Evolutionary conservation across 2,329 filamentous ascomycete species (phyloP), one percentile per base, ranked within the genome.

Genomic region (Thielaviopsis ethacetica): DNA sequence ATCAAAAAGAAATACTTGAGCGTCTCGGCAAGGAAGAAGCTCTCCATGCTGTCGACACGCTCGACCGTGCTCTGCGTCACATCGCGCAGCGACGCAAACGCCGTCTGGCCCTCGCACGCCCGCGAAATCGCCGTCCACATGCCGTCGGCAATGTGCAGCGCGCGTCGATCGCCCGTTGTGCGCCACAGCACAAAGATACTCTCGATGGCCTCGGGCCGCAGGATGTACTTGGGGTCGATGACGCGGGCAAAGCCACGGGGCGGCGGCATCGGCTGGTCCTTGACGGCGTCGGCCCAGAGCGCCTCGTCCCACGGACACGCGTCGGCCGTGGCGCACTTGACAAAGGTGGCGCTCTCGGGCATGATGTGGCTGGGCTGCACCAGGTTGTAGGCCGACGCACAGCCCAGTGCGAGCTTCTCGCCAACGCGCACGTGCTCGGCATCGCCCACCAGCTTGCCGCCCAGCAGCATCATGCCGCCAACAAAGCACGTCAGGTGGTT

Each of bases 181-280:
- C 86, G 80, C 68, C 85, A 88, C 74, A 91, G 80, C 66, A 88
- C 79, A 69, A 88, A 91, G 4, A 93, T 80, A 15, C 82, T 86
- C 72, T 91, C 87, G 58, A 91, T 88, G 1, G 86, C 86, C 70
- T 91, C 87, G 21, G 86, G 86, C 60, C 84, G 78, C 52, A 88
- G 73, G 30, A 86, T 79, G 66, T 87, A 88, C 59, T 76, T 75
- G 49, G 73, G 70, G 60, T 84, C 79, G 50, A 71, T 68, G 53
- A 84, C 75, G 19, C 72, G 71, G 2, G 76, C 72, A 67, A 85
- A 79, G 21, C 82, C 83, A 5, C 17, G 17, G 21, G 30, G 26
- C 27, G 19, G 24, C 49, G 19, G 47, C 5, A n/a, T 68, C 65
- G 58, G 76, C 71, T 53, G 59, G 69, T 26, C 26, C 22, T 26